These are phyloP conservation scores for Hypomontagnella monticulosa DNA, from an alignment of 495 filamentous ascomycete species.

Conservation along the genomic window DNA sequence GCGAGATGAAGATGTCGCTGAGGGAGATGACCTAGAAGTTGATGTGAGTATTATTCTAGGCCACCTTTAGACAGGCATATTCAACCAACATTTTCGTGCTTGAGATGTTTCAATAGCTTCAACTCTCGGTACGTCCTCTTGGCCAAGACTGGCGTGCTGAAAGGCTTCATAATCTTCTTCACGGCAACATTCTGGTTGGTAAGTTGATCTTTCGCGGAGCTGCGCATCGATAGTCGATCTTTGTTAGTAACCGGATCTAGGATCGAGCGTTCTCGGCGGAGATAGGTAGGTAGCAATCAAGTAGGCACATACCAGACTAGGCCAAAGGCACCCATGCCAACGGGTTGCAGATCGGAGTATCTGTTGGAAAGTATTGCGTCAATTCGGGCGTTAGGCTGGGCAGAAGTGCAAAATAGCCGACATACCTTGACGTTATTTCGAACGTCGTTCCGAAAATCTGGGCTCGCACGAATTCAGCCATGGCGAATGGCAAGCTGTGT, in stretches of 20 bases:
- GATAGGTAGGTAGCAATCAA: neutral
- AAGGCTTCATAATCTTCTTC: conserved; percentile 99
- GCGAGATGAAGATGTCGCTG: conserved; percentile 99
- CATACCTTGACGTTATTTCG: conserved; percentile 97
- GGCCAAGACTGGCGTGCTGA: conserved; percentile 95
- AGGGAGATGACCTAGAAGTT: conserved; percentile 86
- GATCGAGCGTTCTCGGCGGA: conserved; percentile 10
- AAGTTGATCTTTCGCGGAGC: conserved; percentile 96
- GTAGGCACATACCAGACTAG: conserved; percentile 82
- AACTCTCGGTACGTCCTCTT: conserved; percentile 97
- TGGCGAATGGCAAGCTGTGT: conserved; percentile 54
- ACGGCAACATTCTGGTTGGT: conserved; percentile 94
- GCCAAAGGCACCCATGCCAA: conserved; percentile 99
- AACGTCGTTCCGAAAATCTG: conserved; percentile 99
- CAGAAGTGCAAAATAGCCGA: conserved; percentile 22
- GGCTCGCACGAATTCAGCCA: conserved; percentile 99
- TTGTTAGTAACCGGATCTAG: conserved; percentile 35
- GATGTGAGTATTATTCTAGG: conserved; percentile 7
- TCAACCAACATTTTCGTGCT: conserved; percentile 90
- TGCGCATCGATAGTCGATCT: conserved; percentile 49
- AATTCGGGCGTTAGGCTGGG: conserved; percentile 20
- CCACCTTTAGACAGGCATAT: conserved; percentile 14
- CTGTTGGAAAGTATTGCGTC: conserved; percentile 56
- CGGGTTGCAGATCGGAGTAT: conserved; percentile 97
- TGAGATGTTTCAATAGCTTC: conserved; percentile 95